Conservation (phyloP, 78 protist genomes). For the Chrysochromulina parva region DNA sequence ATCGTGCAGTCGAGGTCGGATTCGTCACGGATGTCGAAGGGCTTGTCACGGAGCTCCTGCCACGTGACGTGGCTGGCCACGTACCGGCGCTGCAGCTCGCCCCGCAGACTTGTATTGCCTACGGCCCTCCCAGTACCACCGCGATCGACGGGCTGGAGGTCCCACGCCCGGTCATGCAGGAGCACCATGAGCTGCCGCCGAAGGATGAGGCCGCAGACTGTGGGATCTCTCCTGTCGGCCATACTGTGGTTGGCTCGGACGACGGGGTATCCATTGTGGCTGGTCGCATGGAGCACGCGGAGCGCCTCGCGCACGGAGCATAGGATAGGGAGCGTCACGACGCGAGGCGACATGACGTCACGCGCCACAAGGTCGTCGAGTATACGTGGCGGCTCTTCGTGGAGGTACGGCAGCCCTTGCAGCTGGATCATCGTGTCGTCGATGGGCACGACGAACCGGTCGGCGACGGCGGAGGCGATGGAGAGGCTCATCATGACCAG, state of each 20-base stretch:
- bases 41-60: too few species aligned
- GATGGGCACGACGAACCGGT: not conserved
- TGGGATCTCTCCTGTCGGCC: too few species aligned
- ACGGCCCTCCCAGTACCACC: too few species aligned
- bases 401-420: constrained; percentile 23
- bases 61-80: too few species aligned
- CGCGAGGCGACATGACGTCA: not conserved
- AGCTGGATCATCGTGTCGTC: constrained; percentile 72
- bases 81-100: too few species aligned
- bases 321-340: not conserved
- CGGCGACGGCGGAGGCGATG: not conserved
- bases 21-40: too few species aligned
- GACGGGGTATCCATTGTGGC: constrained; percentile 45
- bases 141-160: not conserved
- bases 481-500: not conserved
- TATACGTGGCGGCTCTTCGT: constrained; percentile 12
- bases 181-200: not conserved
- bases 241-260: too few species aligned
- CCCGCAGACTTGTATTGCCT: too few species aligned
- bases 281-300: not conserved
- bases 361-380: not conserved
- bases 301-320: not conserved
- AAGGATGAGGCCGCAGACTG: not conserved
- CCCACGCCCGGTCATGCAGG: not conserved
- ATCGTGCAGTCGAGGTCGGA: not conserved